These are phyloP conservation scores for Fusarium guadeloupense DNA, from an alignment of 2,329 filamentous ascomycete genomes.

Conservation along the genomic window DNA sequence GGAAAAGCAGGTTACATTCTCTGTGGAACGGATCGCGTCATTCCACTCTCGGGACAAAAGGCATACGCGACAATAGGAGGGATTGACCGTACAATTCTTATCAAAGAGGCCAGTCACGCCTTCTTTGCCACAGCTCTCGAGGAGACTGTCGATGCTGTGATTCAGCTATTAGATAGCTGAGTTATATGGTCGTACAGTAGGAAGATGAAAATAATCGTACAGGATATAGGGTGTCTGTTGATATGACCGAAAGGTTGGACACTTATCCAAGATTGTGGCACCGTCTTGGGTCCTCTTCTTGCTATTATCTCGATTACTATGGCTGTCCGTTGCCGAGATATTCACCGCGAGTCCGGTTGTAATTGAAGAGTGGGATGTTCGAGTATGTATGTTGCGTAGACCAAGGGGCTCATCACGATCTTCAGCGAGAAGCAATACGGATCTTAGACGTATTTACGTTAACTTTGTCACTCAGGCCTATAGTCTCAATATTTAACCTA, in stretches of 20 bases:
- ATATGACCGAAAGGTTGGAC: no score
- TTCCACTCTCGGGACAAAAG: background rate
- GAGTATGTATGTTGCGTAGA: background rate
- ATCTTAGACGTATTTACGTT: background rate
- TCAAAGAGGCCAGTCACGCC: slow-evolving; percentile 4
- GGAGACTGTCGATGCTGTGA: background rate
- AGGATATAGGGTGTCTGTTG: no score
- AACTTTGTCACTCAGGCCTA: background rate
- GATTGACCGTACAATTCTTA: background rate
- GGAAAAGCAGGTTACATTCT: background rate
- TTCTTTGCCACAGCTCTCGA: slow-evolving; percentile 1
- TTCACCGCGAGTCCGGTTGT: no score
- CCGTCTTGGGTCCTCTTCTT: slow-evolving; percentile 1
- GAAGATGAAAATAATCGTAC: no score
- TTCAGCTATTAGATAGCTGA: background rate
- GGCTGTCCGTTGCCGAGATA: background rate
- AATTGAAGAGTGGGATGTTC: background rate
- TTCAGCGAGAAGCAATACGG: background rate
- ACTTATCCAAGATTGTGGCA: background rate
- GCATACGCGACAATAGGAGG: background rate
- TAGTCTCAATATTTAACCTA: no score
- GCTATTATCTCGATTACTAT: background rate
- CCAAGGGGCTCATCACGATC: slow-evolving; percentile 1
- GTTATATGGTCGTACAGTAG: no score
- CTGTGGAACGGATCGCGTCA: slow-evolving; percentile 4